Evolutionary conservation across 345 rosid genomes (phyloP), one percentile per base, ranked within the genome.

Genomic region (Pelargonium nanum): DNA sequence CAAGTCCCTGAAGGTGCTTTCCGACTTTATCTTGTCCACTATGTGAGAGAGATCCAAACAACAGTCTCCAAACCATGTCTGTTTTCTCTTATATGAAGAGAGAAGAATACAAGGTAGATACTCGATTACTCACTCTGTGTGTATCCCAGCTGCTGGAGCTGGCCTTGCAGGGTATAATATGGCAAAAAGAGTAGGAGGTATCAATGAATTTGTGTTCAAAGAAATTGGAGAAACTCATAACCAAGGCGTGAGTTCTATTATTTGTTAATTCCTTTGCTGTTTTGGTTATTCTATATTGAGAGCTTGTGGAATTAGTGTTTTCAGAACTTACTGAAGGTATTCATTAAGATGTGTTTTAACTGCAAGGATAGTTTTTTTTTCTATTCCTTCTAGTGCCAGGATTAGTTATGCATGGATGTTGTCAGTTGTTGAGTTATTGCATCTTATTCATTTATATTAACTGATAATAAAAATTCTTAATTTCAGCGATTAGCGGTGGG

Each of bases 61-160:
- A n/a, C n/a, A n/a, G n/a, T n/a, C 48, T 17, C 48, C 48, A 40
- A 40, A 6, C 13, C 48, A 40, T 40, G 0, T 1, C 15, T 2
- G 16, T 12, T 40, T 12, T 40, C 48, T 40, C 48, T 30, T 30
- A 30, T 30, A 30, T 30, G 10, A 30, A 30, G 9, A 30, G 6
- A 30, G 40, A 30, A 30, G 40, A 30, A 12, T n/a, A n/a, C n/a
- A n/a, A 30, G 40, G 40, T 30, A n/a, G n/a, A 6, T 62, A 16
- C 45, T 73, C 15, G 52, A 54, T 58, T 28, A 24, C 50, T 66
- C 53, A n/a, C 57, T 50, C 24, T 48, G n/a, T 69, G n/a, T n/a
- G 30, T 20, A 24, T 66, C 24, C 56, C 77, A 81, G 89, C 81
- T 65, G 83, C 83, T 60, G 84, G 89, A 70, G 81, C 80, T 70